phyloP scores from a whole-genome alignment of 352 stramenopile species.

The Albugo candida region DNA sequence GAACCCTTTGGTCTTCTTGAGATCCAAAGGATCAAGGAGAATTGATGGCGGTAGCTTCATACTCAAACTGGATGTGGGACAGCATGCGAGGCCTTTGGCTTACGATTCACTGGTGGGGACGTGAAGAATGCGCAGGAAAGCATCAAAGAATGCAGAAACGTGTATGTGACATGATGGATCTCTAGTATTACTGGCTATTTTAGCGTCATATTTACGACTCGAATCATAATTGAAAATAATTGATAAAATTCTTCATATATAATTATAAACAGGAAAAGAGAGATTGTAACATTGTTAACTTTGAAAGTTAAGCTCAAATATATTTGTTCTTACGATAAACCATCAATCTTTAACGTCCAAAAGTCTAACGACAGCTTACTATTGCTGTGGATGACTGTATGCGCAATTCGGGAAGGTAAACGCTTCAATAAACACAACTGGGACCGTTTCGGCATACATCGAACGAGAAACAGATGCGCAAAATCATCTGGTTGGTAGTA shows the following conservation, averaged over 20 bases:
- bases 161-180: conserved; percentile 29
- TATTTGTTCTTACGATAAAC: conserved; percentile 19
- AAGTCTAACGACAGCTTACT: conserved; percentile 5
- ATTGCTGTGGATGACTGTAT: too few relatives aligned
- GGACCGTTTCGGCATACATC: too few relatives aligned
- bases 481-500: conserved; percentile 6
- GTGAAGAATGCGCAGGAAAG: conserved; percentile 67
- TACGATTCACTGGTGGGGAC: conserved; percentile 34
- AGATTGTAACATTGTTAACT: too few relatives aligned
- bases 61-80: conserved; percentile 24
- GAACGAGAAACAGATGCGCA: conserved; percentile 21
- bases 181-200: conserved; percentile 12
- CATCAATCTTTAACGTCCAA: conserved; percentile 16
- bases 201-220: too few relatives aligned
- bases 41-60: conserved; percentile 74
- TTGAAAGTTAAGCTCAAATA: too few relatives aligned
- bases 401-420: too few relatives aligned
- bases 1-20: conserved; percentile 23
- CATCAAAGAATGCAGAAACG: conserved; percentile 55
- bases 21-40: conserved; percentile 64
- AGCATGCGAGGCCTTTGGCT: conserved; percentile 29
- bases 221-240: too few relatives aligned
- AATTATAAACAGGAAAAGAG: too few relatives aligned
- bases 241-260: too few relatives aligned
- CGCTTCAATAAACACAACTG: too few relatives aligned